Conservation (phyloP, 1,284 basidiomycete genomes). For the Trichosporon sp. region DNA sequence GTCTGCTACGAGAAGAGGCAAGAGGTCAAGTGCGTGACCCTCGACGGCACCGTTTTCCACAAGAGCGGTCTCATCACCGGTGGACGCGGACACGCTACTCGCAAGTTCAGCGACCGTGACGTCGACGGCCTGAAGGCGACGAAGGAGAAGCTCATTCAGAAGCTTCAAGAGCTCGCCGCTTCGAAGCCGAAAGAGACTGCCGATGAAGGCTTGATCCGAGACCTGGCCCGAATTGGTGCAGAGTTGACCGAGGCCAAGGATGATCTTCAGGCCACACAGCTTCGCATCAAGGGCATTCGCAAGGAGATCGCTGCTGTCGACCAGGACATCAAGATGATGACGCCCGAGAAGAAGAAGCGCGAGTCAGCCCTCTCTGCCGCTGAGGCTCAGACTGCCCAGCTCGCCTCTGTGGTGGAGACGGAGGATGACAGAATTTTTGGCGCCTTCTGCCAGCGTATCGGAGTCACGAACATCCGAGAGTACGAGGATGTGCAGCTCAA, state of each 20-base stretch:
- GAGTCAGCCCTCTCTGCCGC: conserved; percentile 53
- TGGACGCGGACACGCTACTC: conserved; percentile 68
- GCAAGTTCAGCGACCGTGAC: conserved; percentile 92
- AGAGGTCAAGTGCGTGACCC: conserved; percentile 93
- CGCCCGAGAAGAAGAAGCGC: conserved; percentile 63
- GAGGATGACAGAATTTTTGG: conserved; percentile 79
- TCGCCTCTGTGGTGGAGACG: conserved; percentile 60
- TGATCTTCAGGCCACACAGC: conserved; percentile 57
- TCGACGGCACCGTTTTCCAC: conserved; percentile 96
- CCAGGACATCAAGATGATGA: conserved; percentile 60
- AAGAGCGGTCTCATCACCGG: conserved; percentile 97
- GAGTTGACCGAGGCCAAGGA: conserved; percentile 67
- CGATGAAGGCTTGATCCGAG: conserved; percentile 70
- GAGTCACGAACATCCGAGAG: conserved; percentile 78
- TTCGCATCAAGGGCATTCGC: conserved; percentile 31
- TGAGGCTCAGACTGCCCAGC: conserved; percentile 55
- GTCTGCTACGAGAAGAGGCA: conserved; percentile 90
- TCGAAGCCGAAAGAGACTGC: conserved; percentile 72
- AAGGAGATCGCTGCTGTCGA: conserved; percentile 68
- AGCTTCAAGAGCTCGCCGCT: conserved; percentile 74
- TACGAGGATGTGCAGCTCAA: conserved; percentile 91
- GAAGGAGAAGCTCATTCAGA: conserved; percentile 68
- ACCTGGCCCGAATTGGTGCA: conserved; percentile 73
- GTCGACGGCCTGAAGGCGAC: conserved; percentile 70
- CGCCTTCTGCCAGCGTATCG: conserved; percentile 74